phyloP scores from a whole-genome alignment of 2,329 filamentous ascomycete species.

The Fusarium sororula region DNA sequence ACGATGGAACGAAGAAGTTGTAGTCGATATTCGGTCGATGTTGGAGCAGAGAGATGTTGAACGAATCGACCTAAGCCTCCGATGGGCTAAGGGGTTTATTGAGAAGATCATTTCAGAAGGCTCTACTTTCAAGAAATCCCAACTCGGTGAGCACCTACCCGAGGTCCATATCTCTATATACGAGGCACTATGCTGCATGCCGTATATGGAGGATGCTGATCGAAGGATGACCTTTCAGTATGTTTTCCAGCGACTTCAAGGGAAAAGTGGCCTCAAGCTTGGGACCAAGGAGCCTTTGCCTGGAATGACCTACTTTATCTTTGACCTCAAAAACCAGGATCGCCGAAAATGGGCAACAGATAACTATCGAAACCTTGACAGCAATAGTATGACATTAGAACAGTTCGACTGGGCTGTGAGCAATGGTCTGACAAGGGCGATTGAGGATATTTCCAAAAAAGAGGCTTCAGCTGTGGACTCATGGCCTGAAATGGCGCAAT shows the following conservation, averaged over 20 bases:
- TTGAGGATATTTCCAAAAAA: constrained; percentile 67
- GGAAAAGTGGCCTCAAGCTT: constrained; percentile 80
- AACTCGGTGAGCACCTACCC: constrained; percentile 58
- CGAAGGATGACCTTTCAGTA: constrained; percentile 74
- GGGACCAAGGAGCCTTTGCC: constrained; percentile 77
- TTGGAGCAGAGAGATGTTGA: constrained; percentile 69
- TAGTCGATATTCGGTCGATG: constrained; percentile 62
- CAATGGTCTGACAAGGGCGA: constrained; percentile 73
- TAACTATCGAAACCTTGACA: constrained; percentile 60
- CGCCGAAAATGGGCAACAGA: constrained; percentile 51
- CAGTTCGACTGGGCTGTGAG: constrained; percentile 91
- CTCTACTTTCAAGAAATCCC: constrained; percentile 56
- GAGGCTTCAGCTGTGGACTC: constrained; percentile 52
- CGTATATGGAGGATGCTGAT: constrained; percentile 71
- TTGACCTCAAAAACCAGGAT: constrained; percentile 69
- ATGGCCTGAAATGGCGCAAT: constrained; percentile 66
- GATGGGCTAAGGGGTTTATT: constrained; percentile 65
- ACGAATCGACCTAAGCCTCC: constrained; percentile 68
- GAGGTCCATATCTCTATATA: constrained; percentile 82
- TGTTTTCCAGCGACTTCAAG: constrained; percentile 79
- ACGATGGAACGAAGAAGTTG: constrained; percentile 61
- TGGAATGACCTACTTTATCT: constrained; percentile 85
- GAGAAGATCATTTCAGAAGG: constrained; percentile 59
- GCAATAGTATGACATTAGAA: constrained; percentile 68
- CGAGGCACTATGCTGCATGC: constrained; percentile 85